Evolutionary conservation across 2,329 filamentous ascomycete species (phyloP), one percentile per base, ranked within the genome.

Genomic region (Monosporascus ibericus): DNA sequence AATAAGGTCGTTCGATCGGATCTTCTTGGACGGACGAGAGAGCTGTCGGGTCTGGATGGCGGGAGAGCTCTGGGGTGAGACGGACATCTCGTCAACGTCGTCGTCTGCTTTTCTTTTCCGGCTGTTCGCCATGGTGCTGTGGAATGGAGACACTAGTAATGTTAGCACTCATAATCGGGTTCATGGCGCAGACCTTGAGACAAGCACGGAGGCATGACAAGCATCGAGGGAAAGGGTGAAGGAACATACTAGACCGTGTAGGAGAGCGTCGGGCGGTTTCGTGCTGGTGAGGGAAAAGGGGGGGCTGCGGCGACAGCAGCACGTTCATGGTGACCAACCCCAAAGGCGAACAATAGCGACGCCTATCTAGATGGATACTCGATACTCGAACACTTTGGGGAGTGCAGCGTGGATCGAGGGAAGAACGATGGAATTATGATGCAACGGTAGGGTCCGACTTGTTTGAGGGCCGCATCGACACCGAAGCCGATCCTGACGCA

Each of bases 81-180:
- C 86, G 54, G 87, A 90, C 90, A 97, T 96, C 66, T 91, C 90
- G 67, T 92, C 88, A 66, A 87, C 85, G 58, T 92, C 89, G 49
- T 86, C 84, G 52, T 86, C 84, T 65, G 90, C 91, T 78, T 97
- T 97, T 72, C 94, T 86, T 79, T 97, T 97, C 61, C 80, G 76
- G 62, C 70, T 75, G 37, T 65, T 60, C 18, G 70, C 60, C 77
- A 84, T 82, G 67, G 68, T 82, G 68, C 70, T 78, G 55, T 79
- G 66, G 60, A 80, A 76, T 8, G 80, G 76, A 58, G 75, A 72
- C 61, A 71, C 75, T 78, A 34, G 38, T 44, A n/a, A 44, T 39
- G 44, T 40, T 7, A 27, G 39, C 27, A 17, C 9, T 22, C 24
- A 38, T 36, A 38, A 3, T 18, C 20, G 36, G 30, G 25, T 49